Evolutionary conservation across 2,329 filamentous ascomycete species (phyloP).

Genomic region (Penicillium sp.): DNA sequence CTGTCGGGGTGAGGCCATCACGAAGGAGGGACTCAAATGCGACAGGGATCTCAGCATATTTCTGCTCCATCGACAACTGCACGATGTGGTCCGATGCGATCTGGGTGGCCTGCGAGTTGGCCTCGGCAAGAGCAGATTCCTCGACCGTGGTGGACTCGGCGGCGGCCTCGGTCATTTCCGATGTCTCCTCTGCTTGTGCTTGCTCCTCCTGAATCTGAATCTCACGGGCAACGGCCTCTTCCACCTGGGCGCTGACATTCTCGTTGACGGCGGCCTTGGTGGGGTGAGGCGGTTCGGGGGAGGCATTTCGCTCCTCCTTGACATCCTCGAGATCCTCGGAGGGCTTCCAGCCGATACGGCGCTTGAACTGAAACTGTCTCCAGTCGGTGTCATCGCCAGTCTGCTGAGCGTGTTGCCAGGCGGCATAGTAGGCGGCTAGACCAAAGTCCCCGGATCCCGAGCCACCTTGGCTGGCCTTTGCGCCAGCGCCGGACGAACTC

Average conservation of each 20-base stretch:
- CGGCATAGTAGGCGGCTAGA: conserved; percentile 89
- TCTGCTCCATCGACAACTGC: conserved; percentile 70
- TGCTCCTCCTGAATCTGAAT: conserved; percentile 65
- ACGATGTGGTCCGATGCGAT: conserved; percentile 79
- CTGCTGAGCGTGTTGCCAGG: conserved; percentile 78
- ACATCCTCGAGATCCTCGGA: conserved; percentile 44
- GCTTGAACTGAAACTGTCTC: conserved; percentile 88
- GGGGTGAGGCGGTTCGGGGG: conserved; percentile 59
- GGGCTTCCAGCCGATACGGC: conserved; percentile 85
- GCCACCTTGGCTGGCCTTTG: conserved; percentile 62
- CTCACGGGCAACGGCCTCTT: conserved; percentile 81
- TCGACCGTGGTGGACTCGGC: conserved; percentile 34
- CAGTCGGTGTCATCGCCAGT: conserved; percentile 77
- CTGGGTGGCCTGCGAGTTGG: conserved; percentile 65
- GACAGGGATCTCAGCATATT: conserved; percentile 85
- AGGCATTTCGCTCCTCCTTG: conserved; percentile 29
- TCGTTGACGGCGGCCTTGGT: conserved; percentile 56
- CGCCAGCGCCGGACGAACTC: conserved; percentile 55
- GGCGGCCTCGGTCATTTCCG: conserved; percentile 34
- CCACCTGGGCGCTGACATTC: conserved; percentile 72
- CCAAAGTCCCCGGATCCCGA: conserved; percentile 64
- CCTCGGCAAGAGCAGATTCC: conserved; percentile 47
- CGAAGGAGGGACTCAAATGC: conserved; percentile 90
- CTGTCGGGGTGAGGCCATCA: conserved; percentile 77
- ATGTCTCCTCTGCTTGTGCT: conserved; percentile 46